Conservation (phyloP, 371 early-diverging fungal genomes). For the Mortierella polycephala region DNA sequence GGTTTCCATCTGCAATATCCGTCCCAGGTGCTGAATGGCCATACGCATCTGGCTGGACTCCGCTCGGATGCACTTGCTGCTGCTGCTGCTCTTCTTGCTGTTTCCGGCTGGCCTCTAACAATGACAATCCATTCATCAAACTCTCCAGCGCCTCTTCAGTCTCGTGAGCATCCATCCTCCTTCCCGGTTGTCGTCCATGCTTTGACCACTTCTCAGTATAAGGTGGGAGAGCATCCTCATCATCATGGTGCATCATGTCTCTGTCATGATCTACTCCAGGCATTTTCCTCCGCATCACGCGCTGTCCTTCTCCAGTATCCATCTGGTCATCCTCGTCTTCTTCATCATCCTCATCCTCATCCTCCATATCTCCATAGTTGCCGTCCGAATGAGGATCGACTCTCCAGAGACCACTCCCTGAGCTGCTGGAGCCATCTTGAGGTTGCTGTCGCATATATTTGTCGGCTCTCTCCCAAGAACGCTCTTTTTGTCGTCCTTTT, state of each 20-base stretch:
- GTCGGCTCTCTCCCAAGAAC: conserved; percentile 48
- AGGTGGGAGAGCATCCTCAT: conserved; percentile 2
- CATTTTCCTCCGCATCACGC: neutral
- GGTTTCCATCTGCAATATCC: conserved; percentile 43
- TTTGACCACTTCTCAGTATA: neutral
- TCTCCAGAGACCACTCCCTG: conserved; percentile 19
- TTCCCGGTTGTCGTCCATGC: neutral
- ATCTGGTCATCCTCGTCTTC: conserved; percentile 34
- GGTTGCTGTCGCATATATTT: conserved; percentile 48
- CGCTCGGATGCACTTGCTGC: conserved; percentile 5
- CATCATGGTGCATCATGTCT: conserved; percentile 17
- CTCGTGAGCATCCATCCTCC: conserved; percentile 45
- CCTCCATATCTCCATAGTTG: conserved; percentile 43
- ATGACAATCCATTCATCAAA: conserved; percentile 45
- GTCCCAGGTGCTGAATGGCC: neutral
- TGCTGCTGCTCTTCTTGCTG: conserved; percentile 31
- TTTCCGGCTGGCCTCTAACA: conserved; percentile 38
- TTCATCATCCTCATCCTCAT: conserved; percentile 37
- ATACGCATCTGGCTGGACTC: neutral
- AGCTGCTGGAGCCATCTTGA: neutral
- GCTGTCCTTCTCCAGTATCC: conserved; percentile 26
- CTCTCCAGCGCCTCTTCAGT: conserved; percentile 43
- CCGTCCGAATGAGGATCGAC: conserved; percentile 33
- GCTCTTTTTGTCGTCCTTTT: conserved; percentile 40
- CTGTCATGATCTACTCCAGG: conserved; percentile 18